Conservation (phyloP, 139 green algal genomes). For the Coccomyxa sp. region DNA sequence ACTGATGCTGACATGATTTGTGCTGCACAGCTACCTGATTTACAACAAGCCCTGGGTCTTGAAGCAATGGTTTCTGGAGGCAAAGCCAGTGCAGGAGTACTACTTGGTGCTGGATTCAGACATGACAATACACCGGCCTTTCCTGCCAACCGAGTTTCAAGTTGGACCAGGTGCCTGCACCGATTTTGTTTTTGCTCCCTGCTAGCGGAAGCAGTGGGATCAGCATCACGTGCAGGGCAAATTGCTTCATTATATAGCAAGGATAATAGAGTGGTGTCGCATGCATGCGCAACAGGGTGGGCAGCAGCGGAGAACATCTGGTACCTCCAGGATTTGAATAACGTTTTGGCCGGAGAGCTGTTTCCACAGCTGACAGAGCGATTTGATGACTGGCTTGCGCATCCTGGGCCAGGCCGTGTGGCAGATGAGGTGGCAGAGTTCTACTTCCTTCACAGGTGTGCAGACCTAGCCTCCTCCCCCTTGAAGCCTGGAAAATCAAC, state of each 20-base stretch:
- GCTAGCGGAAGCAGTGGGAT: no score
- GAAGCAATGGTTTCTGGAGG: not conserved
- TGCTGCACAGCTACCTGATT: not conserved
- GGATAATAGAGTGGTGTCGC: not conserved
- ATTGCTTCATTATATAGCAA: not conserved
- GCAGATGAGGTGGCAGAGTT: conserved; percentile 17
- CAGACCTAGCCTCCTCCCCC: no score
- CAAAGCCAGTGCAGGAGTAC: not conserved
- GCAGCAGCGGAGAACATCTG: conserved; percentile 9
- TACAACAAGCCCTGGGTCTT: not conserved
- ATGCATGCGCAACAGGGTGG: conserved; percentile 5
- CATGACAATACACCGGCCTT: not conserved
- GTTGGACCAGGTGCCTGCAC: not conserved
- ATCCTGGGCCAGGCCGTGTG: not conserved
- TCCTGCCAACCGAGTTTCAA: not conserved
- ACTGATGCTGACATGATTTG: no score
- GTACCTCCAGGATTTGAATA: conserved; percentile 15
- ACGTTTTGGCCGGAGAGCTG: conserved; percentile 6
- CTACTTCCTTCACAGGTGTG: not conserved
- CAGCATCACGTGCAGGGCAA: not conserved
- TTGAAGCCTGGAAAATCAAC: not conserved
- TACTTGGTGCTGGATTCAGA: not conserved
- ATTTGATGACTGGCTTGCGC: not conserved
- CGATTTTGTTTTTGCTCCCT: no score
- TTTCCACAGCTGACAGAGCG: not conserved